Percentiles rank a stretch among this genome's conserved stretches.
phyloP scores from a whole-genome alignment of 2,329 filamentous ascomycete species.

The Neonectria coccinea region DNA sequence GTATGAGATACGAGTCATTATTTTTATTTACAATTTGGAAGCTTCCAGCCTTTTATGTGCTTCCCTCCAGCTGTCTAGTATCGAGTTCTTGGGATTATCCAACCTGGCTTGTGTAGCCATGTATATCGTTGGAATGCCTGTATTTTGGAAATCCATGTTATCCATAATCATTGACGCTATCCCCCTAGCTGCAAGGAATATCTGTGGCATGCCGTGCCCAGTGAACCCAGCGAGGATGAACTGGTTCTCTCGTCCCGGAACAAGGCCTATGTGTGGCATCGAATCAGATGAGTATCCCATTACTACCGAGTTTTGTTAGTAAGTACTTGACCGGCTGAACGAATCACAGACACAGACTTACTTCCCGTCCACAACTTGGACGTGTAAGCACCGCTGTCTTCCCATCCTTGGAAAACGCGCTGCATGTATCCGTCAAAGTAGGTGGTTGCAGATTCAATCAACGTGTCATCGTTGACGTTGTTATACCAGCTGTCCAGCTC shows the following conservation, averaged over 20 bases:
- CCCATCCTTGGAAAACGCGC: constrained; percentile 23
- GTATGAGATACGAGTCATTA: not conserved
- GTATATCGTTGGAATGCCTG: constrained; percentile 18
- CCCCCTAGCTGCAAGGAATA: constrained; percentile 49
- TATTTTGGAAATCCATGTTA: constrained; percentile 9
- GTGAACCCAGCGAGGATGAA: constrained; percentile 63
- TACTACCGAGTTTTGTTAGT: constrained; percentile 41
- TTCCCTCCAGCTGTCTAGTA: constrained; percentile 15
- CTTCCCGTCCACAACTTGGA: constrained; percentile 23
- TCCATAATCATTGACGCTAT: constrained; percentile 19
- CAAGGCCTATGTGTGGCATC: constrained; percentile 56
- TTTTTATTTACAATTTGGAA: not conserved
- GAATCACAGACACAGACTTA: not conserved
- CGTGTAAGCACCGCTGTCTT: constrained; percentile 22
- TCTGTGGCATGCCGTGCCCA: constrained; percentile 64
- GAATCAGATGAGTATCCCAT: constrained; percentile 58
- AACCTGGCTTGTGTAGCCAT: constrained; percentile 12
- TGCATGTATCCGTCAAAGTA: constrained; percentile 29
- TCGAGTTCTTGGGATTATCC: constrained; percentile 17
- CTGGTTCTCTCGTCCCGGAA: constrained; percentile 53
- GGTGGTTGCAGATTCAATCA: constrained; percentile 22
- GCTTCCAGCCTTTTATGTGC: constrained; percentile 6
- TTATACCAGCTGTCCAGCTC: constrained; percentile 23
- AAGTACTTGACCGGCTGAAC: not conserved
- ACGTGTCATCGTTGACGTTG: constrained; percentile 20